Conservation (phyloP, 768 basidiomycete genomes). For the Amanita fuliginea region DNA sequence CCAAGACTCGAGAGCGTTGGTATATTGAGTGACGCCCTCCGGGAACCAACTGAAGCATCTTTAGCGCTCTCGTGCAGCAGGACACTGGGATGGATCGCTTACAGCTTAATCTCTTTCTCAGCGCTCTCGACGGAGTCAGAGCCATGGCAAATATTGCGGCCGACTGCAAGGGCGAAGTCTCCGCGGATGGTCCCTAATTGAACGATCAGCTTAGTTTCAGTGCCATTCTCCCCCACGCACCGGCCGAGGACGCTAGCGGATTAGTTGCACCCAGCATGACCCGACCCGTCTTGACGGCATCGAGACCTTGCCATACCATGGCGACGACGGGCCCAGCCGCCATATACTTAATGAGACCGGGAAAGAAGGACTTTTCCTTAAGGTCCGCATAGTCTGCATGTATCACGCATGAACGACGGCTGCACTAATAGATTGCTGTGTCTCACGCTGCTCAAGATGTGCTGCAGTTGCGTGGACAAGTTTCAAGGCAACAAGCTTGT, state of each 20-base stretch:
- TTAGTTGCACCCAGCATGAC: constrained; percentile 95
- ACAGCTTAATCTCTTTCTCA: constrained; percentile 93
- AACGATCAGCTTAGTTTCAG: constrained; percentile 5
- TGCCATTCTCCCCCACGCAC: constrained; percentile 29
- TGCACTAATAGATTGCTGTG: constrained; percentile 9
- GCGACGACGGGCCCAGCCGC: constrained; percentile 89
- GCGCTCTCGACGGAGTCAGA: constrained; percentile 84
- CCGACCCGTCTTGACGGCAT: constrained; percentile 92
- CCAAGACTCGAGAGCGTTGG: constrained; percentile 53
- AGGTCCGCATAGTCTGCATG: constrained; percentile 89
- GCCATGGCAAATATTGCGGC: constrained; percentile 91
- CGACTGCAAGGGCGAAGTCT: constrained; percentile 88
- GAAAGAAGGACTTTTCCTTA: constrained; percentile 91
- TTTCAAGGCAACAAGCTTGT: constrained; percentile 94
- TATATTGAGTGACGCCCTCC: constrained; percentile 69
- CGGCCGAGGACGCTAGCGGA: constrained; percentile 81
- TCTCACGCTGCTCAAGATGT: constrained; percentile 85
- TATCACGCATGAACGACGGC: constrained; percentile 8
- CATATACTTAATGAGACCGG: constrained; percentile 94
- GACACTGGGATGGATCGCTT: constrained; percentile 17
- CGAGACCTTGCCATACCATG: constrained; percentile 93
- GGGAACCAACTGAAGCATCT: constrained; percentile 71
- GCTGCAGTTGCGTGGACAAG: constrained; percentile 66
- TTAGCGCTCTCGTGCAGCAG: neutral
- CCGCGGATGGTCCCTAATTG: constrained; percentile 84